A percentile compares a stretch with the other conserved stretches of the same genome.
phyloP scores from a whole-genome alignment of 2,329 filamentous ascomycete species.

The Ophiostoma piceae region DNA sequence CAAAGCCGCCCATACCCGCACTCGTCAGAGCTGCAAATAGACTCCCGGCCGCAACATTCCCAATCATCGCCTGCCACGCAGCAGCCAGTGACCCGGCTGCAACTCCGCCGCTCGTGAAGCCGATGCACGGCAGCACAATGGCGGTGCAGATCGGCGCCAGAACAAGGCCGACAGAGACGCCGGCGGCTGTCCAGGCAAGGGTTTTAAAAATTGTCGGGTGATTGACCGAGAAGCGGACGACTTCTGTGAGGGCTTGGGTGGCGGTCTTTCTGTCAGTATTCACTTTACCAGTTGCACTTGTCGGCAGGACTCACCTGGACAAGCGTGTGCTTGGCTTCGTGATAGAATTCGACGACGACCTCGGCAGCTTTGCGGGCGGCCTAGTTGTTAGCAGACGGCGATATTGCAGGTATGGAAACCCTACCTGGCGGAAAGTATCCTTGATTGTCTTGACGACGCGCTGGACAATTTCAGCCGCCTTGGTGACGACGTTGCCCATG shows the following conservation, averaged over 20 bases:
- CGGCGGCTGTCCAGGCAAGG: background rate
- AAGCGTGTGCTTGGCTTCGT: background rate
- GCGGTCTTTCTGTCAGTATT: background rate
- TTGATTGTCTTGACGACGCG: background rate
- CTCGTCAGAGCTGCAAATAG: background rate
- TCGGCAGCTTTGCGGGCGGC: background rate
- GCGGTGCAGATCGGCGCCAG: background rate
- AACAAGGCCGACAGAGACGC: background rate
- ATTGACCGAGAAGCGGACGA: slow-evolving; percentile 1
- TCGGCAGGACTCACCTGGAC: background rate
- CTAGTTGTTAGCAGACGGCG: background rate
- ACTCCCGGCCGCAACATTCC: background rate
- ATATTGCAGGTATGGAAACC: background rate
- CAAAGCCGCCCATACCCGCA: background rate
- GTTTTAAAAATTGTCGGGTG: background rate
- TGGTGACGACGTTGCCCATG: slow-evolving; percentile 7
- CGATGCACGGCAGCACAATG: background rate
- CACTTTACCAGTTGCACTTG: background rate
- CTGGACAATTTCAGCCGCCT: background rate
- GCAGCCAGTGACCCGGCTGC: background rate
- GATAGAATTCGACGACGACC: background rate
- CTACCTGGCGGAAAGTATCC: background rate
- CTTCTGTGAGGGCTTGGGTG: background rate
- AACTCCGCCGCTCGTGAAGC: background rate
- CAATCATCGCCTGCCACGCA: background rate